Conservation (phyloP, 2,329 filamentous ascomycete genomes). For the Arthrobotrys megalospora region DNA sequence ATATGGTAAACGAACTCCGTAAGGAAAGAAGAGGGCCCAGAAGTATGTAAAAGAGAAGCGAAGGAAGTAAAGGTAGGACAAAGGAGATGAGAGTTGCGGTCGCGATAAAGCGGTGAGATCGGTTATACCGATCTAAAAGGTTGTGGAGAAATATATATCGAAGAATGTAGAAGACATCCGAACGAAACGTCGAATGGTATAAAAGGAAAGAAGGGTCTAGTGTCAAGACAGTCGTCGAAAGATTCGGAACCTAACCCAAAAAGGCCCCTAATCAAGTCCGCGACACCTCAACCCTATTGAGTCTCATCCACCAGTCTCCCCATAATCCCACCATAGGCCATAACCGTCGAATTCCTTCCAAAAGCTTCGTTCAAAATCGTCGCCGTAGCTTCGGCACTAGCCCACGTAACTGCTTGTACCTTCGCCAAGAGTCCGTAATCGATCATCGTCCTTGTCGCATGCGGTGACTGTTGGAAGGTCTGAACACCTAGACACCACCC, state of each 20-base stretch:
- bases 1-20: conserved; percentile 1
- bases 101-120: background rate
- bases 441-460: conserved; percentile 32
- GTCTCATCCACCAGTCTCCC: conserved; percentile 56
- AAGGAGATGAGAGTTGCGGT: conserved; percentile 7
- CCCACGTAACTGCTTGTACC: conserved; percentile 59
- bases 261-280: background rate
- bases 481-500: conserved; percentile 59
- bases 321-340: conserved; percentile 57
- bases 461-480: conserved; percentile 41
- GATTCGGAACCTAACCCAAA: background rate
- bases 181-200: background rate
- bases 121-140: background rate
- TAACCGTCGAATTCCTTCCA: conserved; percentile 52
- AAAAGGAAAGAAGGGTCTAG: conserved; percentile 2
- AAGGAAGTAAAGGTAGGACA: background rate
- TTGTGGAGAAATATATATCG: conserved; percentile 2
- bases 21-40: conserved; percentile 4
- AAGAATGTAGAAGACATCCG: background rate
- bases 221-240: background rate
- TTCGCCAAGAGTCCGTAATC: conserved; percentile 49
- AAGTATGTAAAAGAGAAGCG: conserved; percentile 25
- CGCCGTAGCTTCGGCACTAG: conserved; percentile 55
- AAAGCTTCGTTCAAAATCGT: conserved; percentile 54
- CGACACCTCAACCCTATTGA: conserved; percentile 26